phyloP scores from a whole-genome alignment of 1,284 basidiomycete genomes.

The Puccinia coronata region DNA sequence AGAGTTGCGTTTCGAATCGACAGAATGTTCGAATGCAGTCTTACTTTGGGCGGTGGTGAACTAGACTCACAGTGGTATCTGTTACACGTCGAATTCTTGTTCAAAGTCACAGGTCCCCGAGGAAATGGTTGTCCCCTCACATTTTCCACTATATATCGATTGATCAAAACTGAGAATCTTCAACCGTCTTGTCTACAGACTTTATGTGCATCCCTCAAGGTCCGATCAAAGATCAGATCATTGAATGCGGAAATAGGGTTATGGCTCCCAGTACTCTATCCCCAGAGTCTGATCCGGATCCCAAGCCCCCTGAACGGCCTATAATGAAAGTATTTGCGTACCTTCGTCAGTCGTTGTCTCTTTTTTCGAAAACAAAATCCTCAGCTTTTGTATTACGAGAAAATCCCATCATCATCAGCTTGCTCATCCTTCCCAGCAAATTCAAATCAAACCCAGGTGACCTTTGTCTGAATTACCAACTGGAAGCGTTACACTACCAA shows the following conservation, averaged over 20 bases:
- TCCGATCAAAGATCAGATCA: constrained; percentile 27
- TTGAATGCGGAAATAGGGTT: constrained; percentile 29
- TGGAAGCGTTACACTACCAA: constrained; percentile 44
- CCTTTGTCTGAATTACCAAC: constrained; percentile 47
- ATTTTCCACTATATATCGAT: background rate
- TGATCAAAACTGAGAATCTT: background rate
- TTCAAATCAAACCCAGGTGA: constrained; percentile 25
- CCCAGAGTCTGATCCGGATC: constrained; percentile 20
- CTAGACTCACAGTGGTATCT: constrained; percentile 78
- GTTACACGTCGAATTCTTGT: constrained; percentile 72
- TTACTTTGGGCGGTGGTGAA: constrained; percentile 31
- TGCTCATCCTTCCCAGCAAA: too few species aligned
- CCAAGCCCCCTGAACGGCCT: constrained; percentile 42
- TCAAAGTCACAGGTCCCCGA: constrained; percentile 67
- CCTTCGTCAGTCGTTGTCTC: constrained; percentile 34
- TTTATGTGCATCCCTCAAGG: constrained; percentile 30
- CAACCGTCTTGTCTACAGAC: constrained; percentile 5
- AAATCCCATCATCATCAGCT: too few species aligned
- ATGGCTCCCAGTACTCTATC: constrained; percentile 31
- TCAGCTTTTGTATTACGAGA: background rate
- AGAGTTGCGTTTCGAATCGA: constrained; percentile 43
- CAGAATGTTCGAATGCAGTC: constrained; percentile 40
- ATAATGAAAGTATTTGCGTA: constrained; percentile 49
- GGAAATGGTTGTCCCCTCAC: constrained; percentile 23
- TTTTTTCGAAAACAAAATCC: background rate